Evolutionary conservation across 2,329 filamentous ascomycete species (phyloP), one percentile per base, ranked within the genome.

Genomic region (Colletotrichum chrysophilum): DNA sequence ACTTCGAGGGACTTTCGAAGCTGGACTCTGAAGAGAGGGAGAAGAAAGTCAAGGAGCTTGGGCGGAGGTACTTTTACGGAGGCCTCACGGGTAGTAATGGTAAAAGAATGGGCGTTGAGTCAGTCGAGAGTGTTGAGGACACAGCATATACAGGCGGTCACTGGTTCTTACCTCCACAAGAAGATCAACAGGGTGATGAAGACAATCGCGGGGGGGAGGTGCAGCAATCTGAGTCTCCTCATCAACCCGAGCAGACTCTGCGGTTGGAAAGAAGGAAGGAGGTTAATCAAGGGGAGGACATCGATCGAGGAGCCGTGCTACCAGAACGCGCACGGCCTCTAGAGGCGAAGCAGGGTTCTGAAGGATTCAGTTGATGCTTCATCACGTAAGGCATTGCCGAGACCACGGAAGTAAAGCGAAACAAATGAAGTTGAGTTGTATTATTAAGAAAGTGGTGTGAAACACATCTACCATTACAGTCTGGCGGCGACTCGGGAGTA

Each of bases 1-100:
- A 76, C 13, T 67, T 78, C 24, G 77, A 78, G 34, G 78, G 78
- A 3, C 48, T 78, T 2, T 66, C 76, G 4, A 26, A 52, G 32
- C 24, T 79, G 55, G 24, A 58, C 13, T 68, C 66, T 3, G 6
- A 28, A 4, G 66, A 78, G 9, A 72, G 75, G 30, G 70, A 38
- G 32, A 69, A 34, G 56, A 75, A 48, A 13, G 55, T 79, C 4
- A 65, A 38, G 16, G 73, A 78, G 9, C 55, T 75, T 3, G 77
- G 77, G 2, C 69, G 75, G 30, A 60, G 77, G n/a, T 78, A 76
- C 52, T 78, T 77, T 12, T 78, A 78, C 7, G 74, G 77, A 5
- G 91, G 48, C 10, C 4, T 75, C 6, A 66, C 58, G 3, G 74
- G 71, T 0, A 60, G 12, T 3, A 9, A 43, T 4, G 74, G 74